Percentiles rank a stretch among this genome's conserved stretches.
phyloP scores from a whole-genome alignment of 768 basidiomycete genomes.

The Clitopilus passeckerianus region DNA sequence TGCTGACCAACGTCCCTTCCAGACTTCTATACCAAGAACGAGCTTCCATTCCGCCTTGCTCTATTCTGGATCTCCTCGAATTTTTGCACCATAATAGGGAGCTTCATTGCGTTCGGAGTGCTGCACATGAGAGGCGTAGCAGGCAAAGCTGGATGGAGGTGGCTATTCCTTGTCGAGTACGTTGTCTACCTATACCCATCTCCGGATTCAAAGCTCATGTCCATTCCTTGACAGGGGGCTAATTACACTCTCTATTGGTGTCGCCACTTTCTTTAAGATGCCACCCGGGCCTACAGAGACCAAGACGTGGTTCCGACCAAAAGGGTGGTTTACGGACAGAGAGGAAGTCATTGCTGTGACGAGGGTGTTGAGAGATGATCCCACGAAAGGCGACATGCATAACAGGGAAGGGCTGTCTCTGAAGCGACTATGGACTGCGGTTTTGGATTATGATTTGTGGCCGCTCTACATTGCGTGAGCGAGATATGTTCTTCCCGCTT shows the following conservation, averaged over 20 bases:
- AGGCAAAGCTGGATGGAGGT: constrained; percentile 52
- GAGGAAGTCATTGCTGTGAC: constrained; percentile 60
- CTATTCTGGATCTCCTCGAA: constrained; percentile 51
- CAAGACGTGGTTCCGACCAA: constrained; percentile 49
- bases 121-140: constrained; percentile 52
- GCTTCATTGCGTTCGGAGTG: constrained; percentile 57
- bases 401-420: constrained; percentile 57
- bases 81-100: constrained; percentile 39
- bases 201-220: not conserved
- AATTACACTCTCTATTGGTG: constrained; percentile 48
- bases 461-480: constrained; percentile 54
- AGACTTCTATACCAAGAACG: constrained; percentile 59
- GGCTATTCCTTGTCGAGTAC: constrained; percentile 57
- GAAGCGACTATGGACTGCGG: constrained; percentile 44
- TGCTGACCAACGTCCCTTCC: not conserved
- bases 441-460: constrained; percentile 64
- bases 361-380: constrained; percentile 58
- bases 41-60: constrained; percentile 52
- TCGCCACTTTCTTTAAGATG: constrained; percentile 53
- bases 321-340: constrained; percentile 62
- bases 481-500: not conserved
- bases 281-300: constrained; percentile 60
- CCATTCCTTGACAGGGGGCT: constrained; percentile 23
- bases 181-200: not conserved
- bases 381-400: constrained; percentile 67